A percentile compares a stretch with the other conserved stretches of the same genome.
Evolutionary conservation across 371 early-diverging fungal species (phyloP).

Genomic region (Mucor plumbeus): DNA sequence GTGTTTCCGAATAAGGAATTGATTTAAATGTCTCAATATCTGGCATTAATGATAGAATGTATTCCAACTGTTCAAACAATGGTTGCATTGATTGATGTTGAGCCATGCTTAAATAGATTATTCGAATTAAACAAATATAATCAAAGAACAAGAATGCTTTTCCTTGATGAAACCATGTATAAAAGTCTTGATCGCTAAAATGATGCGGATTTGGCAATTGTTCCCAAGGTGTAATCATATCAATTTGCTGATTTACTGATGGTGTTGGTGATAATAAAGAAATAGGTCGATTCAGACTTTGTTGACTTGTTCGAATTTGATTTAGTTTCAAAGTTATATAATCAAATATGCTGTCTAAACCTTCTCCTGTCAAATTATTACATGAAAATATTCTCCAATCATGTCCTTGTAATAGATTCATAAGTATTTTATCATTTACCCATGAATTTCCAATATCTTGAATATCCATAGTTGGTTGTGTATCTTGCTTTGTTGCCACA

Average conservation of each 20-base stretch:
- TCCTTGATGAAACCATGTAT: slow-evolving; percentile 28
- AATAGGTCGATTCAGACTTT: background rate
- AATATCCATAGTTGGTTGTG: slow-evolving; percentile 27
- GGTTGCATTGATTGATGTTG: slow-evolving; percentile 2
- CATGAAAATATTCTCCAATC: slow-evolving; percentile 47
- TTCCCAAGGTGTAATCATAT: slow-evolving; percentile 42
- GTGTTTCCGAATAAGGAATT: slow-evolving; percentile 40
- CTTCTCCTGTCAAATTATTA: slow-evolving; percentile 30
- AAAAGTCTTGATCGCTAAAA: slow-evolving; percentile 33
- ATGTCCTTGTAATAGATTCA: slow-evolving; percentile 31
- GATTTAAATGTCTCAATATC: background rate
- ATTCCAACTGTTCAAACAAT: background rate
- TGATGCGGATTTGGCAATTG: slow-evolving; percentile 38
- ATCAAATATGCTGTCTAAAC: slow-evolving; percentile 22
- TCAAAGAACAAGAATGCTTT: slow-evolving; percentile 39
- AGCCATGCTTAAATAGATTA: slow-evolving; percentile 30
- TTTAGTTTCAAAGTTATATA: slow-evolving; percentile 24
- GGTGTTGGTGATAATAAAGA: background rate
- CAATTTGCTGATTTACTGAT: background rate
- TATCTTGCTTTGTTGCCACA: slow-evolving; percentile 38
- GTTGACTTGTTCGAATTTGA: background rate
- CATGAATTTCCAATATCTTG: slow-evolving; percentile 43
- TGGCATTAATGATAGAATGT: background rate
- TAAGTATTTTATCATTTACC: slow-evolving; percentile 29
- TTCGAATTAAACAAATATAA: slow-evolving; percentile 32